Conservation (phyloP, 176 grass and related monocot species). For the Aechmea fasciata region DNA sequence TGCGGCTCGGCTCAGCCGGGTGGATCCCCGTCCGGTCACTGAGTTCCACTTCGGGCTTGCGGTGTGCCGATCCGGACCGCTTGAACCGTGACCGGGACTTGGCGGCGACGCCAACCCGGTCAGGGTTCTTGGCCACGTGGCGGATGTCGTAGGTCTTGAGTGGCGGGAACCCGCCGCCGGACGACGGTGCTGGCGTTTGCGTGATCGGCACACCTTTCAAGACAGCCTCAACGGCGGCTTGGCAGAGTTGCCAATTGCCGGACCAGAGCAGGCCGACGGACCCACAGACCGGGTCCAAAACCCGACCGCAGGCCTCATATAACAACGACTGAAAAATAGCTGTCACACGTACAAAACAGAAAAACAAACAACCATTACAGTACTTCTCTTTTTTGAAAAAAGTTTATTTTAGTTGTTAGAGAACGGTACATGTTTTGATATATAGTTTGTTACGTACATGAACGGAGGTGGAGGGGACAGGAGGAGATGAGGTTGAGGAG, state of each 20-base stretch:
- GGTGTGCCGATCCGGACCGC: slow-evolving; percentile 3
- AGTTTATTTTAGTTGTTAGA: neutral
- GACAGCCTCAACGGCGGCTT: slow-evolving; percentile 26
- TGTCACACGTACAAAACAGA: neutral
- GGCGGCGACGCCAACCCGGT: slow-evolving; percentile 1
- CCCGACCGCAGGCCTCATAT: slow-evolving; percentile 33
- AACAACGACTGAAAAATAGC: slow-evolving; percentile 33
- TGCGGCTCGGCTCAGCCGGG: neutral
- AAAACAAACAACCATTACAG: neutral
- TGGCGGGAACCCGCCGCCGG: slow-evolving; percentile 12
- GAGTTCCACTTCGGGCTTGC: neutral
- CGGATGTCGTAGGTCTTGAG: slow-evolving; percentile 31
- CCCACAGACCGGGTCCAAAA: slow-evolving; percentile 27
- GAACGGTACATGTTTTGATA: neutral
- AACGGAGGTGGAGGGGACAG: slow-evolving; percentile 22
- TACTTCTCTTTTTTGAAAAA: neutral
- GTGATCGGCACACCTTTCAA: slow-evolving; percentile 21
- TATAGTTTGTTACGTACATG: slow-evolving; percentile 6
- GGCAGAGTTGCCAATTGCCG: slow-evolving; percentile 26
- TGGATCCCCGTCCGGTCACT: no score
- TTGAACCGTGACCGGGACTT: slow-evolving; percentile 40
- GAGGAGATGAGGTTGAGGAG: slow-evolving; percentile 32
- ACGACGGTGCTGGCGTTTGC: slow-evolving; percentile 4
- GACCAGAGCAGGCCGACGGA: slow-evolving; percentile 39
- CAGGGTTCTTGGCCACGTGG: slow-evolving; percentile 18